A percentile compares a stretch with the other conserved stretches of the same genome.
Conservation (phyloP, 2,329 filamentous ascomycete species). For the Teratosphaeria destructans region DNA sequence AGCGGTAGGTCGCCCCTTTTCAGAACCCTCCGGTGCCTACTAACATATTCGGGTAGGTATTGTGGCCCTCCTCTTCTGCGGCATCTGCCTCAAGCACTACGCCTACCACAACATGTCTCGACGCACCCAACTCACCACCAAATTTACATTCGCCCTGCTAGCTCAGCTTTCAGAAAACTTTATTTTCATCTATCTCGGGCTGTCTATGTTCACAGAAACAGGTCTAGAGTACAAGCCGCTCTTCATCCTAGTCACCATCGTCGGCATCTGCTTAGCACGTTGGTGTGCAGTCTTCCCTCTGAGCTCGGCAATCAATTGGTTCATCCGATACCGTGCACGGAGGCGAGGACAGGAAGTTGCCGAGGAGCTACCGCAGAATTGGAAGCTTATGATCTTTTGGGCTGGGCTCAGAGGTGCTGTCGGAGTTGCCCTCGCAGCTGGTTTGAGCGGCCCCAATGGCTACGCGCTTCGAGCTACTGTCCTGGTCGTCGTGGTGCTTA, state of each 20-base stretch:
- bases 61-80: conserved; percentile 91
- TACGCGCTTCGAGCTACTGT: conserved; percentile 84
- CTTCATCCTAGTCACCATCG: conserved; percentile 83
- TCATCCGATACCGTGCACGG: conserved; percentile 75
- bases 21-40: neutral
- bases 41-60: conserved; percentile 53
- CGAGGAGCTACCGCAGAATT: conserved; percentile 86
- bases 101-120: conserved; percentile 99
- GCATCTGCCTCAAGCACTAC: conserved; percentile 96
- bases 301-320: conserved; percentile 80
- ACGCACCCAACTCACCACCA: conserved; percentile 91
- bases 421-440: conserved; percentile 84
- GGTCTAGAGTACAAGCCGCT: conserved; percentile 84
- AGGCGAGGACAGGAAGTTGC: conserved; percentile 64
- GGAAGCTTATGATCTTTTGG: conserved; percentile 99
- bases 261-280: conserved; percentile 83
- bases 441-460: conserved; percentile 61
- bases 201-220: conserved; percentile 87
- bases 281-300: conserved; percentile 94
- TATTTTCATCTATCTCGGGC: conserved; percentile 96
- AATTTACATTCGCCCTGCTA: conserved; percentile 91
- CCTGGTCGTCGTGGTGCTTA: conserved; percentile 92
- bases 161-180: conserved; percentile 97
- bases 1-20: conserved; percentile 56
- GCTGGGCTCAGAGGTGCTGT: conserved; percentile 90